A percentile compares a stretch with the other conserved stretches of the same genome.
Conservation (phyloP, 2,329 filamentous ascomycete species). For the Pseudogymnoascus sp. region DNA sequence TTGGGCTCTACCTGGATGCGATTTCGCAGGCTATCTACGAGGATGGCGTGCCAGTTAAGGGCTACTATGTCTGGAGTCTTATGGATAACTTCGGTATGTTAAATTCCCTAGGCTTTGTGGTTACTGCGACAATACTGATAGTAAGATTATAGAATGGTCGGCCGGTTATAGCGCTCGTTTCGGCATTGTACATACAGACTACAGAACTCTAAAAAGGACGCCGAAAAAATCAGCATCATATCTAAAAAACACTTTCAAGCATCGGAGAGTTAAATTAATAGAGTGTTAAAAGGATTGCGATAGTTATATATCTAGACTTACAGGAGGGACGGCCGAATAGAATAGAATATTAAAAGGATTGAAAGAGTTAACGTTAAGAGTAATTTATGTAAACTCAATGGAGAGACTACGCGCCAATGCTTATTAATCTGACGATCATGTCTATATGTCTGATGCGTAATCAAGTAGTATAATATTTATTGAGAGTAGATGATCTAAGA, state of each 20-base stretch:
- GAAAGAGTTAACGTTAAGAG: no score
- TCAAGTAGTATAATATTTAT: no score
- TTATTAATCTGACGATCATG: no score
- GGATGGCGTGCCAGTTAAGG: conserved; percentile 23
- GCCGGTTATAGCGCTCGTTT: conserved; percentile 25
- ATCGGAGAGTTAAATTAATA: not conserved
- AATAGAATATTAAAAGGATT: no score
- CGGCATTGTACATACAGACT: conserved; percentile 25
- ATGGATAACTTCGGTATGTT: conserved; percentile 30
- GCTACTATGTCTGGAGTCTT: conserved; percentile 30
- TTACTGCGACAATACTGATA: conserved; percentile 5
- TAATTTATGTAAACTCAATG: no score
- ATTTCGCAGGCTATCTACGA: conserved; percentile 26
- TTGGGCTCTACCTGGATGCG: conserved; percentile 33
- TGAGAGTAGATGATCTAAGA: no score
- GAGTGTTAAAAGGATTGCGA: not conserved
- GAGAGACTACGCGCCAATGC: no score
- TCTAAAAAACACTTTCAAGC: conserved; percentile 17
- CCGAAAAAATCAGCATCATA: conserved; percentile 25
- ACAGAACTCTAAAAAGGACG: conserved; percentile 23
- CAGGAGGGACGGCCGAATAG: no score
- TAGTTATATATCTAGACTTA: not conserved
- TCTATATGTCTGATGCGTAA: no score
- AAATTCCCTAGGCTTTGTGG: not conserved
- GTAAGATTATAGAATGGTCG: conserved; percentile 22